These are phyloP conservation scores for Kernera saxatilis DNA, from an alignment of 345 rosid species.

Conservation along the genomic window DNA sequence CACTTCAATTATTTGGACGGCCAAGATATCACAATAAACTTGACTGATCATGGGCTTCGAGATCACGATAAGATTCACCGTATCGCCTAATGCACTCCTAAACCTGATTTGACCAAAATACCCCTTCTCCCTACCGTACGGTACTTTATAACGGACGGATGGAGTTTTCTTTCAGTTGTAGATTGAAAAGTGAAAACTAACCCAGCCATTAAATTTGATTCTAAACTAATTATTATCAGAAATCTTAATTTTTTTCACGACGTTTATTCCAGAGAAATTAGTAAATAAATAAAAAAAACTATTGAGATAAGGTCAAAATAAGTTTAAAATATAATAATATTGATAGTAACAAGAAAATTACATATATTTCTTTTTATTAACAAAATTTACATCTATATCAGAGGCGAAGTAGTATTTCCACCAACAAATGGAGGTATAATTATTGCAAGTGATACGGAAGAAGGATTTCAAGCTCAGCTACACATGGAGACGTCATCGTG, in stretches of 20 bases:
- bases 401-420: not conserved
- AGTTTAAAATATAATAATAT: no score
- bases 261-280: not conserved
- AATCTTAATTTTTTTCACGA: not conserved
- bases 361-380: no score
- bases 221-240: no score
- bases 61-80: constrained; percentile 31
- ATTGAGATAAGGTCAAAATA: not conserved
- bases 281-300: not conserved
- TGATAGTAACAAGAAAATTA: no score
- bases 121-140: constrained; percentile 14
- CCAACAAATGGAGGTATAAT: not conserved
- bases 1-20: constrained; percentile 24
- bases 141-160: constrained; percentile 4
- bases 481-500: not conserved
- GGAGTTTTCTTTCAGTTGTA: not conserved
- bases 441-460: not conserved
- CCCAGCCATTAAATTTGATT: no score
- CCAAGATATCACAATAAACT: not conserved
- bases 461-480: not conserved
- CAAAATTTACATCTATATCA: no score
- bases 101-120: not conserved
- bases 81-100: constrained; percentile 4
- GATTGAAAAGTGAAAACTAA: no score
- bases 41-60: constrained; percentile 20